Percentiles rank a stretch among this genome's conserved stretches.
Evolutionary conservation across 1,284 basidiomycete genomes (phyloP).

Genomic region (Cryptococcus jaspeensis): DNA sequence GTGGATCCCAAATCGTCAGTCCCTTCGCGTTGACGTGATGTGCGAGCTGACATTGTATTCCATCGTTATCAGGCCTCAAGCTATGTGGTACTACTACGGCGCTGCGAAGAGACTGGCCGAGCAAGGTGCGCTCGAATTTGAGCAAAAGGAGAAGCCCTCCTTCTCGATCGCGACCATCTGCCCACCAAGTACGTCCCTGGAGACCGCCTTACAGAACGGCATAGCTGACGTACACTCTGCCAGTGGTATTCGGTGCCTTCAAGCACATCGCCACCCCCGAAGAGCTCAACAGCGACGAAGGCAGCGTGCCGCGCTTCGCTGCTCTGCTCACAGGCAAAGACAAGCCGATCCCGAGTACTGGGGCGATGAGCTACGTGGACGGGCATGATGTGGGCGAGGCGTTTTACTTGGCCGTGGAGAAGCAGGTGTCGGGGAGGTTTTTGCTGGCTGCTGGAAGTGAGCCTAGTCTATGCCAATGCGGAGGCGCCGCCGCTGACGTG

Average conservation of each 20-base stretch:
- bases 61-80: background rate
- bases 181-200: constrained; percentile 5
- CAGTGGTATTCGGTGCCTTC: constrained; percentile 32
- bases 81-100: constrained; percentile 11
- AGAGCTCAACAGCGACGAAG: background rate
- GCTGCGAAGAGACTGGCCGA: constrained; percentile 42
- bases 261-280: constrained; percentile 12
- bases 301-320: background rate
- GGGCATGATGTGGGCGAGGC: constrained; percentile 7
- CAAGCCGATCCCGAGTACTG: background rate
- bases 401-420: constrained; percentile 5
- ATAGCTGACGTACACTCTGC: background rate
- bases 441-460: background rate
- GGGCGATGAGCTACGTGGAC: background rate
- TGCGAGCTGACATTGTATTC: background rate
- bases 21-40: background rate
- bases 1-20: constrained; percentile 12
- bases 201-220: background rate
- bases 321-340: constrained; percentile 8
- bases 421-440: background rate
- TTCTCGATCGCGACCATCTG: constrained; percentile 10
- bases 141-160: constrained; percentile 14
- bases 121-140: constrained; percentile 15
- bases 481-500: no score
- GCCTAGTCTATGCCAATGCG: no score